phyloP scores from a whole-genome alignment of 2,329 filamentous ascomycete species.

The Clonostachys byssicola region DNA sequence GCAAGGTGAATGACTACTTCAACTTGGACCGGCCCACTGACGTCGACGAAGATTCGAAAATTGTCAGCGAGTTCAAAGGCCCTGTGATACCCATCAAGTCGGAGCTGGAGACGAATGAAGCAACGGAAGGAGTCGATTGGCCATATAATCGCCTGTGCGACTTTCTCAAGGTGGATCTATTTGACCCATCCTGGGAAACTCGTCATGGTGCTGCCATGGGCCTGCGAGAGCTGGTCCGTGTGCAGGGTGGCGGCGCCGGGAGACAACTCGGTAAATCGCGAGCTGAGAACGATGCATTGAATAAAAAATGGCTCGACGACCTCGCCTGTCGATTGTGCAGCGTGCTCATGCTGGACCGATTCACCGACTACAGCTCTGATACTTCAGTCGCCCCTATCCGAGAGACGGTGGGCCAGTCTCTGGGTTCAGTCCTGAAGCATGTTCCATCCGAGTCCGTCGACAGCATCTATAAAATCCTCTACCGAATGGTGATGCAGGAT shows the following conservation, averaged over 20 bases:
- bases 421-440: conserved; percentile 85
- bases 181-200: conserved; percentile 91
- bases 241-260: conserved; percentile 88
- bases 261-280: conserved; percentile 66
- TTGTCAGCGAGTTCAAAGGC: conserved; percentile 95
- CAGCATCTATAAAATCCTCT: conserved; percentile 77
- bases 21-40: conserved; percentile 75
- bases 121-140: conserved; percentile 81
- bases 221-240: conserved; percentile 82
- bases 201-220: conserved; percentile 96
- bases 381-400: conserved; percentile 94
- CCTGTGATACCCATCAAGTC: conserved; percentile 77
- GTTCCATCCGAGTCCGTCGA: conserved; percentile 76
- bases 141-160: conserved; percentile 92
- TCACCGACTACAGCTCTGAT: conserved; percentile 96
- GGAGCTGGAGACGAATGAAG: conserved; percentile 73
- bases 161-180: conserved; percentile 88
- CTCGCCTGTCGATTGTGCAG: conserved; percentile 92
- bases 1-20: conserved; percentile 78
- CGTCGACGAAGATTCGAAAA: conserved; percentile 83
- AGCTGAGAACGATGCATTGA: conserved; percentile 72
- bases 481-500: conserved; percentile 87
- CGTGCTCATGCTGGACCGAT: conserved; percentile 95
- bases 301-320: conserved; percentile 87
- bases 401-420: conserved; percentile 89